These are phyloP conservation scores for Globisporangium cystogenes DNA, from an alignment of 352 stramenopile genomes.

Conservation along the genomic window DNA sequence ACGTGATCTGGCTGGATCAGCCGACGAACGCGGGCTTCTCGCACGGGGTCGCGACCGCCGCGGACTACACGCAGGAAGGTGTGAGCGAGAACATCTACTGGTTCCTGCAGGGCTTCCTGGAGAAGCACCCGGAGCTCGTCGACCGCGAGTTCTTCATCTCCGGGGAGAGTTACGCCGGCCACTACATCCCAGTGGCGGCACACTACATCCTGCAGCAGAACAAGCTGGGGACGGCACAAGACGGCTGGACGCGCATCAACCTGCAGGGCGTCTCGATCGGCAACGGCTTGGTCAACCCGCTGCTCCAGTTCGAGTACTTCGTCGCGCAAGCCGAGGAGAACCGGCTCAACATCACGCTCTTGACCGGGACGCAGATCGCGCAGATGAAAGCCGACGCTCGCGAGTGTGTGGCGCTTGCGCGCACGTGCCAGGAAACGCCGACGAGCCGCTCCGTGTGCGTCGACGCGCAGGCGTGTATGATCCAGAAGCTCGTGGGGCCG, in stretches of 20 bases:
- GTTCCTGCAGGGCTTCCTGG: conserved; percentile 29
- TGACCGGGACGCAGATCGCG: conserved; percentile 29
- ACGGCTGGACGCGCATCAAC: conserved; percentile 8
- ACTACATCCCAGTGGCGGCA: conserved; percentile 29
- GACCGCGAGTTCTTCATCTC: conserved; percentile 24
- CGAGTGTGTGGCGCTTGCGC: too few species aligned
- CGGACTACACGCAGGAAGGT: conserved; percentile 31
- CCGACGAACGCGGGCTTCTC: conserved; percentile 28
- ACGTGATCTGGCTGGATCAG: conserved; percentile 37
- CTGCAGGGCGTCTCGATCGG: conserved; percentile 34
- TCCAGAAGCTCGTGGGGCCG: not conserved
- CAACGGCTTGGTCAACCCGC: conserved; percentile 29
- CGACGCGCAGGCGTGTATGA: too few species aligned
- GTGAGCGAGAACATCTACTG: conserved; percentile 30
- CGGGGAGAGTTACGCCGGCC: conserved; percentile 31
- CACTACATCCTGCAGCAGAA: conserved; percentile 24
- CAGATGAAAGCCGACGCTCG: too few species aligned
- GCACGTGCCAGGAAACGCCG: too few species aligned
- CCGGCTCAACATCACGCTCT: conserved; percentile 56
- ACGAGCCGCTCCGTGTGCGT: too few species aligned
- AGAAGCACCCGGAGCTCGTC: conserved; percentile 25
- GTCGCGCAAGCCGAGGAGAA: conserved; percentile 37
- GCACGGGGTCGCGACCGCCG: too few species aligned
- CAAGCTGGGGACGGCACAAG: too few species aligned
- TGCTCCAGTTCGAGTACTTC: too few species aligned